Evolutionary conservation across 768 basidiomycete genomes (phyloP).

Genomic region (Austroboletus eburneus): DNA sequence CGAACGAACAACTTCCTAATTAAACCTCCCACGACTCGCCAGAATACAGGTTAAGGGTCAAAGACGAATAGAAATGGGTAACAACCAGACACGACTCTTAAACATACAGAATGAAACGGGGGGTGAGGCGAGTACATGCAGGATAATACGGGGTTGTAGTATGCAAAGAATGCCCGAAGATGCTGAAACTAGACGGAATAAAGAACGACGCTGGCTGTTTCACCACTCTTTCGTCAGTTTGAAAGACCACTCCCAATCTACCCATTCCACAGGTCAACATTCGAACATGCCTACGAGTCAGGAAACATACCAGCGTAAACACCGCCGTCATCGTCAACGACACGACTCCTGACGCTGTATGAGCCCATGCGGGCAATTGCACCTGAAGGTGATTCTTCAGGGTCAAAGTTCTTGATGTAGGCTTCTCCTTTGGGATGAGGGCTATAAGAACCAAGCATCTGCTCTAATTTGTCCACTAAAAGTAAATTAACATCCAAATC

Average conservation of each 20-base stretch:
- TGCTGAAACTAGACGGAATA: slow-evolving; percentile 11
- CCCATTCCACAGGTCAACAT: slow-evolving; percentile 8
- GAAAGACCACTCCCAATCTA: slow-evolving; percentile 66
- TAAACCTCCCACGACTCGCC: too few species aligned
- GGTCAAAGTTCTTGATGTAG: slow-evolving; percentile 73
- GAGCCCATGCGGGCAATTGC: slow-evolving; percentile 78
- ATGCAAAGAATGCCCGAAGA: slow-evolving; percentile 29
- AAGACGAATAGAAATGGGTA: slow-evolving; percentile 3
- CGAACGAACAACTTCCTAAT: too few species aligned
- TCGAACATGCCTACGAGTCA: not conserved
- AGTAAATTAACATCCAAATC: slow-evolving; percentile 2
- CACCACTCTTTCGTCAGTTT: slow-evolving; percentile 93
- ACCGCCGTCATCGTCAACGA: slow-evolving; percentile 82
- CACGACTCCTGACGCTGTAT: slow-evolving; percentile 75
- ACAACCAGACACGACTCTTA: slow-evolving; percentile 8
- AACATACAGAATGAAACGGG: slow-evolving; percentile 16
- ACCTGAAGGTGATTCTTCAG: slow-evolving; percentile 73
- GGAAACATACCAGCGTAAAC: slow-evolving; percentile 66
- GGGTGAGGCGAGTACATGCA: slow-evolving; percentile 26
- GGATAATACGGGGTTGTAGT: slow-evolving; percentile 17
- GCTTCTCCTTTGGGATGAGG: slow-evolving; percentile 60
- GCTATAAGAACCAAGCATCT: slow-evolving; percentile 94
- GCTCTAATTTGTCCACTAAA: slow-evolving; percentile 90
- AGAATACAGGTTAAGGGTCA: too few species aligned
- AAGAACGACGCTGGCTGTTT: slow-evolving; percentile 19